Conservation (phyloP, 768 basidiomycete genomes). For the Lactarius psammicola region DNA sequence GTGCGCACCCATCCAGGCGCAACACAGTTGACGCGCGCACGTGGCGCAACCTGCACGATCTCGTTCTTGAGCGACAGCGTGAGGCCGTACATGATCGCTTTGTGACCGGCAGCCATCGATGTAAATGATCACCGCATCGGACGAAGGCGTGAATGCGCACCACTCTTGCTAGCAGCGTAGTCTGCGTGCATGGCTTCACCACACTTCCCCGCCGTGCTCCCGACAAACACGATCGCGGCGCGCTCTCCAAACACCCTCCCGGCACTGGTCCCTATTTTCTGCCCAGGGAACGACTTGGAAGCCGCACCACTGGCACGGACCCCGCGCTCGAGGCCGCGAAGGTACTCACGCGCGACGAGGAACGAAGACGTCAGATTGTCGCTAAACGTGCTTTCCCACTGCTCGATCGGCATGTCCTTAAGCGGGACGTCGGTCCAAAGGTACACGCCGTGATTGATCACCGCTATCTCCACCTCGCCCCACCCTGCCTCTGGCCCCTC, state of each 20-base stretch:
- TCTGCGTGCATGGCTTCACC: conserved; percentile 69
- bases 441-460: conserved; percentile 64
- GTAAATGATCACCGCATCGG: no score
- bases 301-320: no score
- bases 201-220: conserved; percentile 70
- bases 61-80: conserved; percentile 72
- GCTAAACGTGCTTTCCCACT: conserved; percentile 61
- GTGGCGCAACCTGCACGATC: conserved; percentile 71
- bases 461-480: conserved; percentile 53
- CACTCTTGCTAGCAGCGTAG: conserved; percentile 67
- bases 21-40: conserved; percentile 66
- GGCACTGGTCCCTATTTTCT: conserved; percentile 27
- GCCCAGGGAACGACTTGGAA: no score
- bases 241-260: conserved; percentile 36
- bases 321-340: conserved; percentile 42
- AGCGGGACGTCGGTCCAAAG: conserved; percentile 47
- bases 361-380: conserved; percentile 68
- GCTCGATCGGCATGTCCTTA: conserved; percentile 55
- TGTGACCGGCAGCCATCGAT: no score
- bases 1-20: conserved; percentile 62
- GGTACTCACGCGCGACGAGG: conserved; percentile 61
- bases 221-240: conserved; percentile 62
- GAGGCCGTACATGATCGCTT: conserved; percentile 73
- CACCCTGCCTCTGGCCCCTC: no score
- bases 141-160: conserved; percentile 37